Percentiles rank a stretch among this genome's conserved stretches.
These are phyloP conservation scores for Hyaloscypha bicolor DNA, from an alignment of 495 filamentous ascomycete genomes.

Conservation along the genomic window DNA sequence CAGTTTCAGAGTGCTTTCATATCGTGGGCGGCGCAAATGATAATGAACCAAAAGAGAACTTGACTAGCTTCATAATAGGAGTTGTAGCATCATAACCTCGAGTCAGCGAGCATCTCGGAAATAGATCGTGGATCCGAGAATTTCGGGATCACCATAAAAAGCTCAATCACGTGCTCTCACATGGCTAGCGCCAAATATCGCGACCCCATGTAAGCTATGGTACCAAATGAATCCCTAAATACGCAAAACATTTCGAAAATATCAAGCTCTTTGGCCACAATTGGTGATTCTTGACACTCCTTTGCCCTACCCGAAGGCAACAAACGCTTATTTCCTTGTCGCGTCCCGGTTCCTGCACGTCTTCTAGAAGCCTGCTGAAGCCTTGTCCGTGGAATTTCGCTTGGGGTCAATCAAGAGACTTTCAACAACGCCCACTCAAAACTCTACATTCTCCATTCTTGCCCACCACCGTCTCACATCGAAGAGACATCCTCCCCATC, in stretches of 20 bases:
- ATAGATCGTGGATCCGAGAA: not conserved
- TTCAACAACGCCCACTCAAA: slow-evolving; percentile 21
- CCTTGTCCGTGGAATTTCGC: slow-evolving; percentile 27
- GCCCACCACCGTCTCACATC: slow-evolving; percentile 19
- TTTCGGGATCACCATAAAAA: not conserved
- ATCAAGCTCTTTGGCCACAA: not conserved
- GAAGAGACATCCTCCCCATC: slow-evolving; percentile 15
- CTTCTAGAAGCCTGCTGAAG: slow-evolving; percentile 24
- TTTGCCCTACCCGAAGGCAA: slow-evolving; percentile 17
- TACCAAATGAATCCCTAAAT: not conserved
- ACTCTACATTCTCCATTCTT: slow-evolving; percentile 11
- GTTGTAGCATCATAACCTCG: not conserved
- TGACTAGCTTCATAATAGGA: not conserved
- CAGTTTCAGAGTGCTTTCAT: slow-evolving; percentile 19
- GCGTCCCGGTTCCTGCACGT: slow-evolving; percentile 21
- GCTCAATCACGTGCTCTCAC: slow-evolving; percentile 5
- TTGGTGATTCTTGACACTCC: slow-evolving; percentile 32
- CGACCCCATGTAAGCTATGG: not conserved
- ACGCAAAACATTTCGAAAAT: slow-evolving; percentile 9
- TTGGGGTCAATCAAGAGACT: slow-evolving; percentile 20
- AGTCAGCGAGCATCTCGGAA: not conserved
- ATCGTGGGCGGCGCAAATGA: slow-evolving; percentile 7
- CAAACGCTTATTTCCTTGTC: slow-evolving; percentile 22
- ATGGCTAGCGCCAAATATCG: slow-evolving; percentile 7
- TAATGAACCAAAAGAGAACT: slow-evolving; percentile 16